Conservation (phyloP, 441 rosid species). For the Euphorbia corollata region DNA sequence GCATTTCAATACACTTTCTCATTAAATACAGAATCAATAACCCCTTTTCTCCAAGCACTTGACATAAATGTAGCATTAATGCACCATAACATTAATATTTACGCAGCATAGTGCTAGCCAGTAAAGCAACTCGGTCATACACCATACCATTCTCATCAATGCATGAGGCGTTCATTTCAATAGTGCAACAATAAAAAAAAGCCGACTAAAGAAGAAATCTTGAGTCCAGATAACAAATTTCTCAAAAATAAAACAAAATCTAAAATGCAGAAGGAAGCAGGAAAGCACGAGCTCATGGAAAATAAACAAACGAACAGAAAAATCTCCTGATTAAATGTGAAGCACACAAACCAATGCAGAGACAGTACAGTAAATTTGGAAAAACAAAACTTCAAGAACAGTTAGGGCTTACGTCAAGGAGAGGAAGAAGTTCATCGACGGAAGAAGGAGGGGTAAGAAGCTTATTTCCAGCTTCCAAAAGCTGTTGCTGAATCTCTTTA, state of each 20-base stretch:
- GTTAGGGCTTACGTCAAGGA: constrained; percentile 71
- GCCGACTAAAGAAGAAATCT: not conserved
- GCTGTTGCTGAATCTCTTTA: constrained; percentile 64
- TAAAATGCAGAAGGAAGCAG: not conserved
- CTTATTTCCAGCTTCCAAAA: constrained; percentile 61
- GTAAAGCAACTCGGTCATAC: not conserved
- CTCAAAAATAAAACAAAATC: constrained; percentile 1
- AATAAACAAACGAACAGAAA: not conserved
- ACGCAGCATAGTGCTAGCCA: not conserved
- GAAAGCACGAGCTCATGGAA: not conserved
- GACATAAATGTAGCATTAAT: not conserved
- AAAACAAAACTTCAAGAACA: not conserved
- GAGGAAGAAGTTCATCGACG: constrained; percentile 65
- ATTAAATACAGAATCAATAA: not conserved
- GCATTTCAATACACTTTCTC: not conserved
- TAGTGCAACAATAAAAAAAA: not conserved
- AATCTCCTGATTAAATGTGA: not conserved
- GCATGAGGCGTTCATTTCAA: not conserved
- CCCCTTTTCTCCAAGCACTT: not conserved
- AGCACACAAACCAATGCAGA: not conserved
- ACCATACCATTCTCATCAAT: not conserved
- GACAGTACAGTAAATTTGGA: not conserved
- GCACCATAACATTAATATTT: not conserved
- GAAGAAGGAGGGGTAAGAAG: constrained; percentile 58
- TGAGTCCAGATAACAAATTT: not conserved